Conservation (phyloP, 2,329 filamentous ascomycete genomes). For the Fusarium sp. region DNA sequence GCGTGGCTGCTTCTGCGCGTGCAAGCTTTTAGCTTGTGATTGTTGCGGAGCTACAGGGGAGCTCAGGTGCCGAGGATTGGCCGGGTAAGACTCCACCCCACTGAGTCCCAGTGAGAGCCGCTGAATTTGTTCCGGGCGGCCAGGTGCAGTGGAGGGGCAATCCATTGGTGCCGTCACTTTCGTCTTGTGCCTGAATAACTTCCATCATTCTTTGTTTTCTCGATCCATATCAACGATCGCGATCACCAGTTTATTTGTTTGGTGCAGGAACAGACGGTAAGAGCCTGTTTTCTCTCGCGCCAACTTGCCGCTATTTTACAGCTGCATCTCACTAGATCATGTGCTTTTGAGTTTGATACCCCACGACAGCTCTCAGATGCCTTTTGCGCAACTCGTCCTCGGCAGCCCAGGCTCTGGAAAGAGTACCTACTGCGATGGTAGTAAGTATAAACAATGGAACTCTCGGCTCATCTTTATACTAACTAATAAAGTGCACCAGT, state of each 20-base stretch:
- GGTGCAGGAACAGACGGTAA: conserved; percentile 16
- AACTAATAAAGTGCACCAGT: conserved; percentile 81
- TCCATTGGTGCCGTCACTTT: conserved; percentile 29
- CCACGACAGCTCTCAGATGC: conserved; percentile 56
- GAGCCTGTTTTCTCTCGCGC: conserved; percentile 14
- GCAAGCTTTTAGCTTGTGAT: conserved; percentile 46
- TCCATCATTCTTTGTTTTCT: conserved; percentile 6
- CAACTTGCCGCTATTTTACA: neutral
- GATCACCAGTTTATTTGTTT: neutral
- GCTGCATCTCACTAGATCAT: conserved; percentile 29
- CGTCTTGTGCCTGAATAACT: conserved; percentile 12
- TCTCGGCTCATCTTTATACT: neutral
- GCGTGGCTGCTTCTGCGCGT: conserved; percentile 27
- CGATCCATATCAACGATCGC: neutral
- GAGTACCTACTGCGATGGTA: conserved; percentile 98
- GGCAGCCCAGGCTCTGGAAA: conserved; percentile 97
- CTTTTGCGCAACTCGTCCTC: conserved; percentile 82
- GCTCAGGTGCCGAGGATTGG: conserved; percentile 43
- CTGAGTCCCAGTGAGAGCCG: conserved; percentile 23
- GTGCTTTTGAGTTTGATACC: conserved; percentile 38
- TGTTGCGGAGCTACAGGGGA: conserved; percentile 41
- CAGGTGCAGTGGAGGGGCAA: conserved; percentile 39
- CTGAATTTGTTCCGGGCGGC: conserved; percentile 29
- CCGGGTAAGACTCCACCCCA: conserved; percentile 32
- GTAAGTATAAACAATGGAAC: conserved; percentile 57